phyloP scores from a whole-genome alignment of 129 eudicot genomes.

The Smallanthus sonchifolius region DNA sequence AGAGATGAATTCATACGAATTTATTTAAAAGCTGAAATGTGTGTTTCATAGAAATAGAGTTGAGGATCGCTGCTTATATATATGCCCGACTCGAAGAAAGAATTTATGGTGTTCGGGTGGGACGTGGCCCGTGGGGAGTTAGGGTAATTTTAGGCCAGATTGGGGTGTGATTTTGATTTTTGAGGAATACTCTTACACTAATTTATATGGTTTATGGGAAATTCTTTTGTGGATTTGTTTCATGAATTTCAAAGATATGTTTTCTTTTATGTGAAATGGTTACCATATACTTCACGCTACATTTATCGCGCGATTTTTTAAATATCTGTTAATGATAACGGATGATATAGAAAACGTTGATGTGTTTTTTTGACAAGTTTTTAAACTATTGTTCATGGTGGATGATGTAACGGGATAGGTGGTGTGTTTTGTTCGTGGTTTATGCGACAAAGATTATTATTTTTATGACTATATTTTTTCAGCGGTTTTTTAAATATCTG shows the following conservation, averaged over 20 bases:
- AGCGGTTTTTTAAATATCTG: not conserved
- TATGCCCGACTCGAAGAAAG: constrained; percentile 26
- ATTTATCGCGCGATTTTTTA: not conserved
- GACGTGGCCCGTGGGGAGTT: constrained; percentile 26
- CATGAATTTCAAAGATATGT: not conserved
- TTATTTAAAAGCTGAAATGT: constrained; percentile 11
- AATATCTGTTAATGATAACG: not conserved
- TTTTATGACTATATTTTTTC: not conserved
- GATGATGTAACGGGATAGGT: not conserved
- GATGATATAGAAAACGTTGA: not conserved
- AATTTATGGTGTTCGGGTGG: constrained; percentile 14
- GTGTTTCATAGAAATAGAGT: constrained; percentile 19
- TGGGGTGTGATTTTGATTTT: constrained; percentile 14
- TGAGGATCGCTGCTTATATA: constrained; percentile 13
- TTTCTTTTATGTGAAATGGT: not conserved
- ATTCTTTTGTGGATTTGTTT: constrained; percentile 4
- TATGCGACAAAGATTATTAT: not conserved
- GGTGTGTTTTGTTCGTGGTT: not conserved
- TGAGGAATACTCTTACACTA: not conserved
- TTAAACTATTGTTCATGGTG: not conserved
- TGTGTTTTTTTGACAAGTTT: not conserved
- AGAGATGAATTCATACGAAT: constrained; percentile 7
- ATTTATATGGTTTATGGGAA: not conserved
- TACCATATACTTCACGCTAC: too few species aligned
- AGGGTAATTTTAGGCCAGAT: constrained; percentile 25